phyloP scores from a whole-genome alignment of 306 rosid species.

The Castanea crenata region DNA sequence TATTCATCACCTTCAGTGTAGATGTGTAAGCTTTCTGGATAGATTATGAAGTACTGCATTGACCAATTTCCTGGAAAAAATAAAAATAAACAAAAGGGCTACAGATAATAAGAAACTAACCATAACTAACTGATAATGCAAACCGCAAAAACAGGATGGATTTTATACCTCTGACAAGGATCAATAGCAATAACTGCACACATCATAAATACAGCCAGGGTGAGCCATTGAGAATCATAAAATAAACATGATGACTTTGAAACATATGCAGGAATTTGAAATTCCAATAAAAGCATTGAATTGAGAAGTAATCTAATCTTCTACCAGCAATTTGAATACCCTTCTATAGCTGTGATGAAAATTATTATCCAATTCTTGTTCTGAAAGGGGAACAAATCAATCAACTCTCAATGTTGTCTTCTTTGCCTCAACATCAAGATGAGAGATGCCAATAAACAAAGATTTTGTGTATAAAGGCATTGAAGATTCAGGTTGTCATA shows the following conservation, averaged over 20 bases:
- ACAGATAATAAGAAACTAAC: constrained; percentile 20
- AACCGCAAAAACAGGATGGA: constrained; percentile 10
- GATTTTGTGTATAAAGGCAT: too few species aligned
- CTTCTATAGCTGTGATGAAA: too few species aligned
- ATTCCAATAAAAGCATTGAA: not conserved
- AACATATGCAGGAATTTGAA: constrained; percentile 1
- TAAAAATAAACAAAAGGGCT: not conserved
- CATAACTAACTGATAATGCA: not conserved
- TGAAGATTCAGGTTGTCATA: too few species aligned
- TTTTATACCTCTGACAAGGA: constrained; percentile 74
- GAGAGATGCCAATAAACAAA: too few species aligned
- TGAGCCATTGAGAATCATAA: constrained; percentile 17
- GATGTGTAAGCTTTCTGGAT: constrained; percentile 60
- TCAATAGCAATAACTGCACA: constrained; percentile 80
- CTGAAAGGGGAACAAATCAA: too few species aligned
- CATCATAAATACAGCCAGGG: constrained; percentile 89
- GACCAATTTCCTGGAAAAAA: constrained; percentile 57
- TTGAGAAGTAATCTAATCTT: too few species aligned
- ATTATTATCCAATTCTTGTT: too few species aligned
- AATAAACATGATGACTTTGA: constrained; percentile 3
- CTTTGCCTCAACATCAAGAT: too few species aligned
- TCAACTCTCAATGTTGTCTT: too few species aligned
- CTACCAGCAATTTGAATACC: too few species aligned
- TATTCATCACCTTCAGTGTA: constrained; percentile 62
- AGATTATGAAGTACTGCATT: constrained; percentile 60